Evolutionary conservation across 2,329 filamentous ascomycete species (phyloP).

Genomic region (Colletotrichum camelliae): DNA sequence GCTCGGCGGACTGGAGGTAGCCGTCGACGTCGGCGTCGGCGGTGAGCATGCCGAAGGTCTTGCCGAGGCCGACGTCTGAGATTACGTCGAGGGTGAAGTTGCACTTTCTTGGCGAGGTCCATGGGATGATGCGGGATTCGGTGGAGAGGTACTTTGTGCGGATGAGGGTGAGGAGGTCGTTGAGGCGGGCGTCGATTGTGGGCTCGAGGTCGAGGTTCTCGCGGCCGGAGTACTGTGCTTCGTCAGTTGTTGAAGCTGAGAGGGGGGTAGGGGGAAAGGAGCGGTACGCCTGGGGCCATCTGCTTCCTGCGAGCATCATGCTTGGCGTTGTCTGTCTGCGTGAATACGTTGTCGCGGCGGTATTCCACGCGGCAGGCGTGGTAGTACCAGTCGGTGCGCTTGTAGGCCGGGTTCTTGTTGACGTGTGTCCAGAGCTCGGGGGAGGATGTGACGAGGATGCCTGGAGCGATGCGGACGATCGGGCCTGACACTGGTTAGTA

Average conservation of each 20-base stretch:
- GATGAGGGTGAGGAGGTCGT: constrained; percentile 50
- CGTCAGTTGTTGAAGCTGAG: neutral
- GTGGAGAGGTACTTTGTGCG: constrained; percentile 46
- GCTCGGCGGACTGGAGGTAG: constrained; percentile 40
- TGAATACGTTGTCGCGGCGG: constrained; percentile 58
- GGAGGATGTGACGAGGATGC: constrained; percentile 53
- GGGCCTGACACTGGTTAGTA: constrained; percentile 15
- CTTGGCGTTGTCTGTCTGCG: constrained; percentile 50
- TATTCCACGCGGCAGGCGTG: constrained; percentile 53
- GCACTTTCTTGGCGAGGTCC: constrained; percentile 51
- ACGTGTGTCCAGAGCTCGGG: constrained; percentile 51
- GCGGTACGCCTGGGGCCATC: constrained; percentile 54
- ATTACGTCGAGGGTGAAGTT: constrained; percentile 61
- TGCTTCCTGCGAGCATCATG: constrained; percentile 52
- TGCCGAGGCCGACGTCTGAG: constrained; percentile 54
- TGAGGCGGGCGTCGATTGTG: constrained; percentile 52
- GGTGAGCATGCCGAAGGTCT: constrained; percentile 52
- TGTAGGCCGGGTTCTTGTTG: constrained; percentile 47
- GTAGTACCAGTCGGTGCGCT: constrained; percentile 47
- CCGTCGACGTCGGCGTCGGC: constrained; percentile 49
- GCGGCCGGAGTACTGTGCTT: constrained; percentile 55
- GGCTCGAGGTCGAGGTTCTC: constrained; percentile 57
- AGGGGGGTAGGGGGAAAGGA: constrained; percentile 7
- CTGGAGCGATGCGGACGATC: constrained; percentile 47
- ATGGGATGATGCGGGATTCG: constrained; percentile 32